Conservation (phyloP, 305 asterid genomes). For the Fraxinus ornus region DNA sequence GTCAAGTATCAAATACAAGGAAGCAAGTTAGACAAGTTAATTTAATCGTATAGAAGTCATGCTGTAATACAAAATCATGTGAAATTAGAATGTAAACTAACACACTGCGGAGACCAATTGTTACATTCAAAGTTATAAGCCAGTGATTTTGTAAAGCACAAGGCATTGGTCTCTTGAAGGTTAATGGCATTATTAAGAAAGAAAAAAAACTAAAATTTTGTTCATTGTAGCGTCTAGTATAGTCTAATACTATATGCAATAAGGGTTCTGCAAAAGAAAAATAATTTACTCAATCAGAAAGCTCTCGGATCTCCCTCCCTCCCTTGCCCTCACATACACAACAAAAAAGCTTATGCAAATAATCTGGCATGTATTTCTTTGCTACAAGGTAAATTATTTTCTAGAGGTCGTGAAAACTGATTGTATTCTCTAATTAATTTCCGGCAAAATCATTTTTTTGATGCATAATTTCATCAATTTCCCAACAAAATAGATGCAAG, state of each 20-base stretch:
- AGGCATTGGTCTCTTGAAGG: neutral
- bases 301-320: neutral
- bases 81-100: neutral
- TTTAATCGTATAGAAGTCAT: neutral
- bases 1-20: neutral
- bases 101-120: neutral
- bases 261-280: neutral
- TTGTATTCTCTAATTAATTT: neutral
- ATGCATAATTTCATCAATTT: neutral
- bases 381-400: neutral
- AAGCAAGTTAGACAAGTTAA: neutral
- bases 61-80: neutral
- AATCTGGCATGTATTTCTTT: neutral
- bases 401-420: neutral
- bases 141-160: neutral
- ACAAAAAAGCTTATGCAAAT: neutral
- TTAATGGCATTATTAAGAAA: neutral
- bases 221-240: neutral
- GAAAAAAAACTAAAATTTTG: neutral
- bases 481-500: neutral
- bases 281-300: neutral
- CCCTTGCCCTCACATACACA: neutral
- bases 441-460: neutral
- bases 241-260: neutral
- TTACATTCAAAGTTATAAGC: neutral